Evolutionary conservation across 257 asterid species (phyloP), one percentile per base, ranked within the genome.

Genomic region (Solanum pennellii): DNA sequence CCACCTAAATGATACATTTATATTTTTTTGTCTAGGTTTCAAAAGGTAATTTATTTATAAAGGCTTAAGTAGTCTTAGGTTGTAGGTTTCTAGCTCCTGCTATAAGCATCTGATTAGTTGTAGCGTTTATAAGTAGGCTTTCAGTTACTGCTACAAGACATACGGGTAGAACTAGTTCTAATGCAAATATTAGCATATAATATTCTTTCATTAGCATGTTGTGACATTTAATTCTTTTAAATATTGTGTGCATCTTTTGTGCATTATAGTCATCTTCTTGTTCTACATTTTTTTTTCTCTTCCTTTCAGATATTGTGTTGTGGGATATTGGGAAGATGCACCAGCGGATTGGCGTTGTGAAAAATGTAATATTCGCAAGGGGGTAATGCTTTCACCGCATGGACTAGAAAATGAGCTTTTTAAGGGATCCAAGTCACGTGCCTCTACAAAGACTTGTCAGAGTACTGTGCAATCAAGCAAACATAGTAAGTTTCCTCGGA

Each of bases 271-370:
- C 68, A 21, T 59, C 13, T 59, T 21, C 27, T 9, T 21, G 14
- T 60, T 21, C 25, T 60, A 3, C 39, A 8, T 15, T 15, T 49
- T 49, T 49, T 9, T 21, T 60, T 21, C 56, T 83, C 59, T 39
- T 88, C 66, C 59, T 88, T 87, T 76, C 85, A 95, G 98, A 83
- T 95, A 95, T 88, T 95, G 98, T 90, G 88, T 91, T 93, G 66
- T 83, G 86, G 71, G 45, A 59, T 27, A 3, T 71, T 56, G 18
- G 66, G 86, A 44, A 88, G 71, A 84, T 56, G 42, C 20, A 7
- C 80, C 86, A 29, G 62, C 66, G 13, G 90, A 83, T 65, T 95
- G 97, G 97, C 23, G 15, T 18, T 95, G 98, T 83, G 91, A 91
- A 60, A 92, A 87, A 59, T 95, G 96, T 73, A 87, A 76, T 62